Percentiles rank a stretch among this genome's conserved stretches.
Evolutionary conservation across 176 grass and related monocot genomes (phyloP).

Genomic region (Ensete ventricosum): DNA sequence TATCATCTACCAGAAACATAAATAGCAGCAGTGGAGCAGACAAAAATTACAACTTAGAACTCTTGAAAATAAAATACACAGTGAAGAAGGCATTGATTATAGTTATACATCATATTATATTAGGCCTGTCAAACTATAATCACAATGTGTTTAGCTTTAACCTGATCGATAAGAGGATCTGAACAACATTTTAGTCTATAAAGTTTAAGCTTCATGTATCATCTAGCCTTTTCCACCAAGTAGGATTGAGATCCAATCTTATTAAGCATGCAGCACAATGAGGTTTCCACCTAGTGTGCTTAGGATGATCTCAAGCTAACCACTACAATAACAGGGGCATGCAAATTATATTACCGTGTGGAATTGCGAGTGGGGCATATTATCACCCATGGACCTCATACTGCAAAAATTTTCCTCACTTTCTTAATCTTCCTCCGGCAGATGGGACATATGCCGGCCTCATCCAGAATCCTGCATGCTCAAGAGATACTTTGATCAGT

Average conservation of each 20-base stretch:
- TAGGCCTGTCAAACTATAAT: background rate
- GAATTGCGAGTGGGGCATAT: background rate
- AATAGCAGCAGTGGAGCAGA: background rate
- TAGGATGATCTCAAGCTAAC: background rate
- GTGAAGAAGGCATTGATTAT: too few relatives aligned
- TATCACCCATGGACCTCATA: constrained; percentile 19
- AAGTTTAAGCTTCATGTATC: background rate
- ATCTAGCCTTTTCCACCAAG: background rate
- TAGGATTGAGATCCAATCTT: background rate
- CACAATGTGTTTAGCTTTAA: background rate
- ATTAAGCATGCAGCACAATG: background rate
- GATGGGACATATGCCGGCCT: constrained; percentile 45
- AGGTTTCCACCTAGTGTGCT: background rate
- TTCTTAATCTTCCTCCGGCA: constrained; percentile 73
- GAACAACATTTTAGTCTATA: background rate
- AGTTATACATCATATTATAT: background rate
- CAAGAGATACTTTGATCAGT: background rate
- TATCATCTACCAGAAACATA: background rate
- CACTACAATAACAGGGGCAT: too few relatives aligned
- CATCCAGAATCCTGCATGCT: constrained; percentile 44
- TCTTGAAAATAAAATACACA: background rate
- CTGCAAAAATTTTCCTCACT: constrained; percentile 60
- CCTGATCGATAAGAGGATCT: background rate
- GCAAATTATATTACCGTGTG: too few relatives aligned
- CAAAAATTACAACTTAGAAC: background rate